These are phyloP conservation scores for Pichia heedii DNA, from an alignment of 805 yeast species.

Conservation along the genomic window DNA sequence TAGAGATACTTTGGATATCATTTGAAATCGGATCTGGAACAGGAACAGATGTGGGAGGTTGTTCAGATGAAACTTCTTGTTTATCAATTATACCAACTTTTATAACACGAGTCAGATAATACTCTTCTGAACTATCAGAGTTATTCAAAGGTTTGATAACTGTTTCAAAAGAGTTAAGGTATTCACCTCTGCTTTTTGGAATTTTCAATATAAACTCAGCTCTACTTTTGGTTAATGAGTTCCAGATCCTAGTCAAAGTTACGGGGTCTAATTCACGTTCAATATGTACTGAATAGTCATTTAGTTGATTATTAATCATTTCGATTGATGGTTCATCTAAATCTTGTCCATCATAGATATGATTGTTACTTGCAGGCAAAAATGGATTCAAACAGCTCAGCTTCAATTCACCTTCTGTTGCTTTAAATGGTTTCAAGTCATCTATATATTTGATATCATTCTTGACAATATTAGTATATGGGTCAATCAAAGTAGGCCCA, in stretches of 20 bases:
- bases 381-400: slow-evolving; percentile 19
- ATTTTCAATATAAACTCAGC: slow-evolving; percentile 16
- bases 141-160: slow-evolving; percentile 9
- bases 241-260: slow-evolving; percentile 11
- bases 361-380: slow-evolving; percentile 4
- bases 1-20: neutral
- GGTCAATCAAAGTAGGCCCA: slow-evolving; percentile 21
- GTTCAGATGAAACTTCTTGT: slow-evolving; percentile 28
- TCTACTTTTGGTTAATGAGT: slow-evolving; percentile 8
- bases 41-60: neutral
- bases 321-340: neutral
- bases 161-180: slow-evolving; percentile 13
- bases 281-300: slow-evolving; percentile 9
- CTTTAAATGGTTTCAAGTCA: neutral
- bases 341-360: neutral
- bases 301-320: slow-evolving; percentile 7
- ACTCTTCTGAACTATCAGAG: slow-evolving; percentile 18
- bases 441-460: slow-evolving; percentile 18
- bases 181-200: slow-evolving; percentile 20
- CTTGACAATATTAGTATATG: slow-evolving; percentile 29
- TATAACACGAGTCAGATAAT: slow-evolving; percentile 27
- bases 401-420: slow-evolving; percentile 11
- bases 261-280: slow-evolving; percentile 13
- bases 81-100: slow-evolving; percentile 33
- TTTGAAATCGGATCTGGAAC: neutral